phyloP scores from a whole-genome alignment of 352 stramenopile genomes.

The Globisporangium recalcitrans region DNA sequence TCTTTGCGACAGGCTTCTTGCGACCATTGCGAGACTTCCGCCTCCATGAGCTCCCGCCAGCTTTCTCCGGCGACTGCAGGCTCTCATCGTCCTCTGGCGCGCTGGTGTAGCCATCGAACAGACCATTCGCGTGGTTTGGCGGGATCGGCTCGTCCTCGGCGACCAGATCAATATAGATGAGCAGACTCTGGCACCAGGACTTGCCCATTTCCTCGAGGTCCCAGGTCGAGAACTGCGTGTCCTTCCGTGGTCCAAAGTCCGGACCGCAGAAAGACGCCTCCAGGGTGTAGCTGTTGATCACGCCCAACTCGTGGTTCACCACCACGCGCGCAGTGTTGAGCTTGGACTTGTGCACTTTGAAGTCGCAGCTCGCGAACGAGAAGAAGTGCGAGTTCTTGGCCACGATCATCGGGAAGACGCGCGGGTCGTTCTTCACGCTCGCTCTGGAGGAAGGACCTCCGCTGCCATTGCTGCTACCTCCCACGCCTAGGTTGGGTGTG shows the following conservation, averaged over 20 bases:
- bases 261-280: conserved; percentile 88
- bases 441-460: background rate
- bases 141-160: conserved; percentile 56
- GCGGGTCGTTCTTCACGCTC: conserved; percentile 50
- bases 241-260: conserved; percentile 57
- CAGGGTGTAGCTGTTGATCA: conserved; percentile 87
- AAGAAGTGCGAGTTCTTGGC: conserved; percentile 66
- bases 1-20: conserved; percentile 15
- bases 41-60: background rate
- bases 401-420: conserved; percentile 78
- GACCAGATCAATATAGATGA: conserved; percentile 69
- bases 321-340: conserved; percentile 88
- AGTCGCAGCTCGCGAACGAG: conserved; percentile 85
- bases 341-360: conserved; percentile 88
- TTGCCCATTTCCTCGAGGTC: conserved; percentile 76
- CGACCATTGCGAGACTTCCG: conserved; percentile 9
- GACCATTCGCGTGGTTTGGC: conserved; percentile 19
- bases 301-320: conserved; percentile 79
- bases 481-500: conserved; percentile 1
- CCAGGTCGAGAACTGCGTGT: conserved; percentile 72
- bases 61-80: conserved; percentile 1
- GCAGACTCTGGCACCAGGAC: conserved; percentile 64
- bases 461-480: background rate
- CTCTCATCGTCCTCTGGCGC: conserved; percentile 20
- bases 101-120: conserved; percentile 28